Base-by-base conservation (phyloP, 1,139 yeast genomes). In the Candida sp. region DNA sequence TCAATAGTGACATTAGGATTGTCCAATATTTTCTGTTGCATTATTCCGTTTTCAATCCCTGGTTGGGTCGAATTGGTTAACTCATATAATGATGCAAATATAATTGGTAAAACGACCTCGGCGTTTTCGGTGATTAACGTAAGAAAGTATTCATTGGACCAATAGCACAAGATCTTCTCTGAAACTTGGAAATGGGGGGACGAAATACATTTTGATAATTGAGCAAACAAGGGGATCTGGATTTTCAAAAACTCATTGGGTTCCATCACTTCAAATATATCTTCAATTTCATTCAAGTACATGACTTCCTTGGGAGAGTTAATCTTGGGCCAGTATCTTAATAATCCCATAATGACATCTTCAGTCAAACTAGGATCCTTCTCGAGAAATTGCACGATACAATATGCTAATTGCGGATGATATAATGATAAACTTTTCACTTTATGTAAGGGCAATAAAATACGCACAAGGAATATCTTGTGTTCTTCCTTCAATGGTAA, bases 151-250 rank as follows among this genome's bases (percentile, higher is more conserved):
- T 93, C 99, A 63, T 93, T 93, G 54, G 88, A 87, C 95, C 97
- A 95, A 64, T 84, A 90, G 60, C 93, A 87, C 47, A 93, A 76
- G 1, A 95, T 97, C 55, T 95, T 90, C 65, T 93, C 99, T 50
- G 96, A 87, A 23, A 93, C 97, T 72, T 95, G 99, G 73, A 93
- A 95, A 70, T 93, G 99, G 22, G 97, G 90, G 3, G 96, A 87
- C 23, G 96, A 81, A 40, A 95, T 91, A 69, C 98, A 91, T 67
- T 88, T 90, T 44, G 97, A 87, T 52, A 93, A 75, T 66, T 95
- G 99, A 33, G 95, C 95, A 67, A 91, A 91, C 44, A 93, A 70
- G 2, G 98, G 99, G 5, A 91, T 88, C 66, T 91, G 96, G 49
- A 93, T 88, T 68, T 90, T 89, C 51, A 84, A 79, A 61, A 93